These are phyloP conservation scores for Penicillium taxi DNA, from an alignment of 495 filamentous ascomycete genomes.

Conservation along the genomic window DNA sequence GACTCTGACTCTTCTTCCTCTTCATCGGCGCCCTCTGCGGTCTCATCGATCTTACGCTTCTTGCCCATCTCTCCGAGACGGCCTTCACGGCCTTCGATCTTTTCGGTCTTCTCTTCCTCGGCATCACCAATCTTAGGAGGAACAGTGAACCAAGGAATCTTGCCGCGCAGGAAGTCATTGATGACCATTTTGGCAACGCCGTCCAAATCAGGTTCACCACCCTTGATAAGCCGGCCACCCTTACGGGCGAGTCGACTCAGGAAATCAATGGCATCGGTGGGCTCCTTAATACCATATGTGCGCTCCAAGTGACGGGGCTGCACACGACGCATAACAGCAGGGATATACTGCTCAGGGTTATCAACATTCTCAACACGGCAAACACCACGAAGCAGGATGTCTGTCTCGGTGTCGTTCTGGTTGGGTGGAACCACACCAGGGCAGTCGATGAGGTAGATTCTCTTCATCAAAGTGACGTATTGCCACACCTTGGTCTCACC, in stretches of 20 bases:
- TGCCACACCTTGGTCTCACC: conserved; percentile 95
- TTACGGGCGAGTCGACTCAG: conserved; percentile 83
- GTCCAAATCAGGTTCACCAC: conserved; percentile 86
- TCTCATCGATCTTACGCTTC: conserved; percentile 46
- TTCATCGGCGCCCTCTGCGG: conserved; percentile 24
- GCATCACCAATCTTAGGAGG: conserved; percentile 55
- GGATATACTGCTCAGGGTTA: conserved; percentile 91
- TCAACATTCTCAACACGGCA: conserved; percentile 92
- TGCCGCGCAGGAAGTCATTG: conserved; percentile 91
- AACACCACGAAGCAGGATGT: conserved; percentile 86
- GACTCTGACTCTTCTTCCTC: conserved; percentile 19
- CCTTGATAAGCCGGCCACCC: conserved; percentile 74
- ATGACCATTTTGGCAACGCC: conserved; percentile 92
- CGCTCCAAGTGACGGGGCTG: conserved; percentile 83
- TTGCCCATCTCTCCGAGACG: conserved; percentile 56
- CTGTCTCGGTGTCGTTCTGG: conserved; percentile 67
- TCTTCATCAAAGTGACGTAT: conserved; percentile 92
- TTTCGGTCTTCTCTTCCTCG: conserved; percentile 48
- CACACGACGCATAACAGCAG: conserved; percentile 68
- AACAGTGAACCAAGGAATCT: conserved; percentile 90
- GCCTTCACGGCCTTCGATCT: conserved; percentile 51
- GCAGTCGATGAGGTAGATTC: conserved; percentile 96
- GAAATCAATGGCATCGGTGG: conserved; percentile 63
- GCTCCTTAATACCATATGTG: conserved; percentile 77
- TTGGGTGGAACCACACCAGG: conserved; percentile 92